Conservation (phyloP, 306 rosid species). For the Rosa chinensis region DNA sequence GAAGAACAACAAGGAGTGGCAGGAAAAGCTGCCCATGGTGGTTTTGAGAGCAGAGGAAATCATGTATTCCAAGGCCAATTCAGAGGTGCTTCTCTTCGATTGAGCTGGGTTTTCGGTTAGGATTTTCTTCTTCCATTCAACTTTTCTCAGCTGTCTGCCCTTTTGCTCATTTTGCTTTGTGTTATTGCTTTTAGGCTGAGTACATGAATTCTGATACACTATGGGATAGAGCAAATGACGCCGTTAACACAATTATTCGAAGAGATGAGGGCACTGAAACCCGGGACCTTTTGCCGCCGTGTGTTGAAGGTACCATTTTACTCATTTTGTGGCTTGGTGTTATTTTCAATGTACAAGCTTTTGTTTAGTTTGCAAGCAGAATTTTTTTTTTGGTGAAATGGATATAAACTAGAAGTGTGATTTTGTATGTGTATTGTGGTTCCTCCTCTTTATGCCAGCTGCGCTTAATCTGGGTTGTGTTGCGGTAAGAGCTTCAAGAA, state of each 20-base stretch:
- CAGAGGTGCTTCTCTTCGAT: conserved; percentile 59
- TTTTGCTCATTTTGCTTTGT: conserved; percentile 30
- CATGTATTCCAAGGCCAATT: conserved; percentile 97
- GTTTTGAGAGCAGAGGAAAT: conserved; percentile 96
- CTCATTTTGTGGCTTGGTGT: conserved; percentile 20
- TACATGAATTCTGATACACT: conserved; percentile 72
- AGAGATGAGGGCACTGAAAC: conserved; percentile 86
- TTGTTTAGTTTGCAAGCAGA: background rate
- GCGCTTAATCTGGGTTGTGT: conserved; percentile 95
- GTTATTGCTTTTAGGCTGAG: conserved; percentile 64
- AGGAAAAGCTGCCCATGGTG: conserved; percentile 79
- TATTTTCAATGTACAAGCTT: background rate
- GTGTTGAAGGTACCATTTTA: conserved; percentile 81
- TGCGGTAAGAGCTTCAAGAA: conserved; percentile 90
- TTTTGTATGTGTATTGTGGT: conserved; percentile 34
- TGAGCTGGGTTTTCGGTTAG: conserved; percentile 9
- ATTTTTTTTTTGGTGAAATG: conserved; percentile 11
- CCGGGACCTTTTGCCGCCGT: conserved; percentile 91
- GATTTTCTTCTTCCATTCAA: conserved; percentile 16
- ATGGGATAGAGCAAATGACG: conserved; percentile 95
- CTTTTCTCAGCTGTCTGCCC: background rate
- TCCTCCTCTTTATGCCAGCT: conserved; percentile 50
- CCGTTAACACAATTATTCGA: conserved; percentile 90
- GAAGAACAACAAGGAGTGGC: conserved; percentile 96
- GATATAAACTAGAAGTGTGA: conserved; percentile 34